Evolutionary conservation across 2,329 filamentous ascomycete genomes (phyloP).

Genomic region (Ophiostoma novo-ulmi): DNA sequence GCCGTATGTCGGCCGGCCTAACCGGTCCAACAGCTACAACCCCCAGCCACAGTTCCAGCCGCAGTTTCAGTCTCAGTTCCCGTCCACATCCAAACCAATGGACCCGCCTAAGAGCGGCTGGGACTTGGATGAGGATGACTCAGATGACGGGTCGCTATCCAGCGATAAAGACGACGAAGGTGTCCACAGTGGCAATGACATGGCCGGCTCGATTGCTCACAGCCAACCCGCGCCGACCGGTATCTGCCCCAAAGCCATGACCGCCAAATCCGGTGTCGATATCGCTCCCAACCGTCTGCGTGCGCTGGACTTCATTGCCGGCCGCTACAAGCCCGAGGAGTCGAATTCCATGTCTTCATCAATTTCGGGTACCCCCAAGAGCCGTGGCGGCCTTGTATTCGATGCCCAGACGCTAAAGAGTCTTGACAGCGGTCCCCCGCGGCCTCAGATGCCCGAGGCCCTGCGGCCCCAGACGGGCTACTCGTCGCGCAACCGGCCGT

Average conservation of each 20-base stretch:
- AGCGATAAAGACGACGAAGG: neutral
- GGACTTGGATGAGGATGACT: slow-evolving; percentile 46
- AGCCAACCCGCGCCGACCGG: slow-evolving; percentile 15
- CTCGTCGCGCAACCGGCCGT: slow-evolving; percentile 42
- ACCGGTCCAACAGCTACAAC: slow-evolving; percentile 22
- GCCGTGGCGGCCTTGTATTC: slow-evolving; percentile 31
- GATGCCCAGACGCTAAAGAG: slow-evolving; percentile 35
- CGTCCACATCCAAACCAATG: slow-evolving; percentile 28
- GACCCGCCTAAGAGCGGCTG: slow-evolving; percentile 43
- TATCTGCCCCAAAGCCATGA: slow-evolving; percentile 13
- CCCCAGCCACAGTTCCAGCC: slow-evolving; percentile 9
- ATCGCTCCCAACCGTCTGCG: slow-evolving; percentile 46
- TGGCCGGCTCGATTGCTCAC: neutral
- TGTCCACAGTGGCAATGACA: slow-evolving; percentile 24
- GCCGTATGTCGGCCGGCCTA: slow-evolving; percentile 23
- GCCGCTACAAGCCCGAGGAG: slow-evolving; percentile 35
- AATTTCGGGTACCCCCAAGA: neutral
- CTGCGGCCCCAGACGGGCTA: slow-evolving; percentile 50
- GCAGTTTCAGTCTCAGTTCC: neutral
- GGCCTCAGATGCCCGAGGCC: neutral
- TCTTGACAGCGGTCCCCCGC: slow-evolving; percentile 30
- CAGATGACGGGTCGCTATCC: slow-evolving; percentile 31
- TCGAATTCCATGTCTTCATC: neutral
- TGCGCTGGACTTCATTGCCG: slow-evolving; percentile 48
- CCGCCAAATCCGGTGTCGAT: slow-evolving; percentile 20